Evolutionary conservation across 768 basidiomycete genomes (phyloP).

Genomic region (Asterophora lycoperdoides): DNA sequence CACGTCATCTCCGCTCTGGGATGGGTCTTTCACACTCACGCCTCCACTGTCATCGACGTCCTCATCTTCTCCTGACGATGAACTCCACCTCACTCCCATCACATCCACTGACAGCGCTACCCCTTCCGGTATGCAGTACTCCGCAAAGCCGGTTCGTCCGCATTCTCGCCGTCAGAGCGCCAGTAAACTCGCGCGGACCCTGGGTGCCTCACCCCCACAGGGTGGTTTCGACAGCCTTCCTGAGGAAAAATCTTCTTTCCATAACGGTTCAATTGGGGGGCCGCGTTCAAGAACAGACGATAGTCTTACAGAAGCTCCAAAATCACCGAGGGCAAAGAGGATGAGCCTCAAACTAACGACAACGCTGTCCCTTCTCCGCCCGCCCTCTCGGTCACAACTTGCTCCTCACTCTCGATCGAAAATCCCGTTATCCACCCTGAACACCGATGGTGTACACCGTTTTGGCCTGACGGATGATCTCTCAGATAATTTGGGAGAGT

Average conservation of each 20-base stretch:
- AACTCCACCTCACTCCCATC: slow-evolving; percentile 9
- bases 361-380: background rate
- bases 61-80: slow-evolving; percentile 1
- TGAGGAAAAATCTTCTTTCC: background rate
- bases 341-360: slow-evolving; percentile 9
- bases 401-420: slow-evolving; percentile 9
- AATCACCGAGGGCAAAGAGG: background rate
- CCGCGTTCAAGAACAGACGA: background rate
- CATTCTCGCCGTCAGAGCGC: slow-evolving; percentile 14
- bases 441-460: slow-evolving; percentile 23
- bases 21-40: slow-evolving; percentile 6
- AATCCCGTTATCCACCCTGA: slow-evolving; percentile 8
- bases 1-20: slow-evolving; percentile 1
- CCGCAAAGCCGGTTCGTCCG: background rate
- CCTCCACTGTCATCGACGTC: slow-evolving; percentile 10
- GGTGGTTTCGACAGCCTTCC: slow-evolving; percentile 13
- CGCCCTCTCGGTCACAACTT: slow-evolving; percentile 3
- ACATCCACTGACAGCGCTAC: slow-evolving; percentile 9
- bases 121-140: slow-evolving; percentile 8
- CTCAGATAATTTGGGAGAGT: slow-evolving; percentile 20
- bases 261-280: background rate
- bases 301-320: background rate
- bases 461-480: slow-evolving; percentile 20
- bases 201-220: slow-evolving; percentile 18
- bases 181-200: slow-evolving; percentile 25